Base-by-base conservation (phyloP, 2,329 filamentous ascomycete genomes). In the Talaromyces islandicus region DNA sequence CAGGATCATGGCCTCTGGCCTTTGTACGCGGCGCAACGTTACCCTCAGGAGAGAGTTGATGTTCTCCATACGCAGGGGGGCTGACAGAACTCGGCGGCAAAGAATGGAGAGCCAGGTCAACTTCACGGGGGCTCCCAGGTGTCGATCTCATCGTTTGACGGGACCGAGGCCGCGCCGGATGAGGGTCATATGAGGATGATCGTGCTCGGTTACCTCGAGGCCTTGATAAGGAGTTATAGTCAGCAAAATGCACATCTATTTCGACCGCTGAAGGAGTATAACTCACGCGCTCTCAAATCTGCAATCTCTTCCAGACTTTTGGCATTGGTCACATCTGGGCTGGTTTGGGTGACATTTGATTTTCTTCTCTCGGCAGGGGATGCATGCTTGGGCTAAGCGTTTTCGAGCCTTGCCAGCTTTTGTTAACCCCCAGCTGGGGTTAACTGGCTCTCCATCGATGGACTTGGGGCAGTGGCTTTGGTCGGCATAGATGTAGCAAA, bases 301-400 rank as follows among this genome's bases (percentile, higher is more conserved):
- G 83, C 92, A 96, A 19, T 88, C 81, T 54, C 91, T 84, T 59
- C 92, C 91, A 70, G 93, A 93, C 77, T 96, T 96, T 71, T 94
- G 89, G 73, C 92, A 97, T 75, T 96, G 92, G 58, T 92, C 85
- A 68, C 92, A 97, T 66, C 91, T 91, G 43, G 90, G 90, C 65
- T 86, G 88, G 67, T 92, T 91, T 1, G 92, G 92, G 65, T 96
- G 91, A 70, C 92, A 97, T 75, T 96, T 96, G 78, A 97, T 96
- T 81, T 96, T 97, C 85, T 96, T 97, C 77, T 96, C 92, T 56
- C 92, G 85, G 73, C 92, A 97, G 12, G 91, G 94, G 61, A 96
- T 83, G 71, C 92, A 97, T n/a, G 91, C 91, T 72, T 96, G 92
- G 25, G 92, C 92, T 60, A 96, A 81, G 60, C 92, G 84, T 78